Evolutionary conservation across 148 eudicot species (phyloP).

Genomic region (Beta vulgaris): DNA sequence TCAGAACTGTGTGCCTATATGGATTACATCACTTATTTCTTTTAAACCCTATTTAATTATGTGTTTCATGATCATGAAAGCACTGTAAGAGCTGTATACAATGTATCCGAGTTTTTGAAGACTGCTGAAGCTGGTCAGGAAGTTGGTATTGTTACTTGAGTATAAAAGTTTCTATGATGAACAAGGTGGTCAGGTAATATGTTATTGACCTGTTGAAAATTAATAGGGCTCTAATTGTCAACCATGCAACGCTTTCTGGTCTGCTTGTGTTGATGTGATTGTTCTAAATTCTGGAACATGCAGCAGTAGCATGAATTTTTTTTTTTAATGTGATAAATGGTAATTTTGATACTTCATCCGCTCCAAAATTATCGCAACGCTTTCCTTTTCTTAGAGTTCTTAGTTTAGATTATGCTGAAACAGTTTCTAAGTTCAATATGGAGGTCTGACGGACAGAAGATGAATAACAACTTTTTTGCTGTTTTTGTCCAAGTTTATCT

Average conservation of each 20-base stretch:
- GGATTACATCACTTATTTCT: not conserved
- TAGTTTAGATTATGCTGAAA: too few species aligned
- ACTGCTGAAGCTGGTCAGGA: conserved; percentile 57
- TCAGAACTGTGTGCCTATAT: not conserved
- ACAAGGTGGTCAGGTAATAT: conserved; percentile 97
- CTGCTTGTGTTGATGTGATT: not conserved
- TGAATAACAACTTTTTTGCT: too few species aligned
- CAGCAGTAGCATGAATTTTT: not conserved
- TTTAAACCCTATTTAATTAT: conserved; percentile 5
- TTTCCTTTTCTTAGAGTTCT: too few species aligned
- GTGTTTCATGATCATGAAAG: conserved; percentile 73
- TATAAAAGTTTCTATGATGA: conserved; percentile 94
- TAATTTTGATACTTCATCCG: too few species aligned
- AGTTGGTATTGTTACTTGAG: conserved; percentile 77
- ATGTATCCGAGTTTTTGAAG: conserved; percentile 70
- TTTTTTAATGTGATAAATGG: too few species aligned
- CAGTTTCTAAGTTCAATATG: too few species aligned
- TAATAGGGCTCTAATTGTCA: not conserved
- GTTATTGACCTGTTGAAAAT: not conserved
- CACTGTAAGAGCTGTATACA: conserved; percentile 77
- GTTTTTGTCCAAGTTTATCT: too few species aligned
- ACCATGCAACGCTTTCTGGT: not conserved
- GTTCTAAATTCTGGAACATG: not conserved
- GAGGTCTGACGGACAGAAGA: too few species aligned
- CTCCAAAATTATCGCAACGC: too few species aligned